Base-by-base conservation (phyloP, 345 rosid species). In the Melaleuca alternifolia region DNA sequence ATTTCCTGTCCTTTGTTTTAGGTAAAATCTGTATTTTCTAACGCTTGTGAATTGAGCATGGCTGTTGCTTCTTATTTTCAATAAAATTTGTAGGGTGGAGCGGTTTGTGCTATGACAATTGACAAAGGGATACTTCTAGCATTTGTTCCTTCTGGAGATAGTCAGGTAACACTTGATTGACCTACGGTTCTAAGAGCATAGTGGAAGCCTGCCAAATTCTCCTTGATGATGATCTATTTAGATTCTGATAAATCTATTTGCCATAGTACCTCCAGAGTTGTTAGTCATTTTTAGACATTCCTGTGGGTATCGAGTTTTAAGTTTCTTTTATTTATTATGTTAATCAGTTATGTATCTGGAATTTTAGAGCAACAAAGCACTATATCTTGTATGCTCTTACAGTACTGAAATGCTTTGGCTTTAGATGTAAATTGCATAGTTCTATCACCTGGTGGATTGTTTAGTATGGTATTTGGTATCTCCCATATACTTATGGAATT, bases 41-140 rank as follows among this genome's bases (percentile, higher is more conserved):
- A 33, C 1, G 6, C 48, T 71, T 5, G 48, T 71, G 79, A 65
- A 33, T 71, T 71, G 81, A 71, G 18, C 79, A 37, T 33, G 26
- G 26, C 14, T 37, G 81, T 18, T 37, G 24, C 81, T 4, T 71
- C 81, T 71, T 33, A 18, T 71, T 48, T 71, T 71, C 81, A 71
- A 71, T 71, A 10, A 71, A 37, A 71, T 88, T 87, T 86, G 65
- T 91, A 97, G 98, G 98, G 99, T 61, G 99, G 99, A 89, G 89
- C 87, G 86, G 98, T 96, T 88, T 92, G 98, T 30, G 97, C 99
- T 82, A 95, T 97, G 99, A 94, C 99, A 30, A 94, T 96, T 86
- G 91, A 95, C 87, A 92, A 90, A 89, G 99, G 99, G 86, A 91
- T 97, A 82, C 93, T 97, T 88, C 94, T 96, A 81, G 99, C 96